These are phyloP conservation scores for Coix lacrymajobi DNA, from an alignment of 176 grass and related monocot genomes.

Conservation along the genomic window DNA sequence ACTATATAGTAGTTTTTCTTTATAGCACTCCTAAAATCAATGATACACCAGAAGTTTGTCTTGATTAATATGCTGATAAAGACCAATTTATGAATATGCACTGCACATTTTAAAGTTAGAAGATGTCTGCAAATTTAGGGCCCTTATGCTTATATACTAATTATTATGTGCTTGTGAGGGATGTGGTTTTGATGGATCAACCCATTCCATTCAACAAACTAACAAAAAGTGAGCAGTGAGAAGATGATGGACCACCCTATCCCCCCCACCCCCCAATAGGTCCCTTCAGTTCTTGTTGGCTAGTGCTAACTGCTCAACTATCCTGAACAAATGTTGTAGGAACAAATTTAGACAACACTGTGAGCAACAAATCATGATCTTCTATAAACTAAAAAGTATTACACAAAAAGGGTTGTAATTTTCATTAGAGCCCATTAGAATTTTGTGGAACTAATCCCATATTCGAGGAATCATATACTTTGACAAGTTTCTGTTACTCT, in stretches of 20 bases:
- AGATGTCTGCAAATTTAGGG: background rate
- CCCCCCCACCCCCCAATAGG: background rate
- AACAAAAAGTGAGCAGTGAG: too few species aligned
- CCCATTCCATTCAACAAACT: too few species aligned
- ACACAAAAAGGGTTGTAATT: background rate
- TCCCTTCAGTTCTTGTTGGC: background rate
- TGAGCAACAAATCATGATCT: background rate
- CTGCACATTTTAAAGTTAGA: background rate
- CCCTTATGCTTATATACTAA: background rate
- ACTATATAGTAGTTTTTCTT: background rate
- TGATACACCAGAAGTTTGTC: background rate
- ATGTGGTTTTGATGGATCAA: background rate
- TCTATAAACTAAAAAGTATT: background rate
- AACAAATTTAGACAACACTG: background rate
- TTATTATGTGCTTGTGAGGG: background rate
- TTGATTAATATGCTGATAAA: conserved; percentile 18
- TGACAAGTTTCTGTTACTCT: background rate
- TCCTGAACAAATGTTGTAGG: background rate
- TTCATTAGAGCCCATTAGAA: background rate
- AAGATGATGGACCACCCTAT: too few species aligned
- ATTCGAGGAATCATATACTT: background rate
- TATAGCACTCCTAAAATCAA: background rate
- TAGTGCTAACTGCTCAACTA: background rate
- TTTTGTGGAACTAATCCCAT: background rate
- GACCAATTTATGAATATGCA: conserved; percentile 2